These are phyloP conservation scores for Fraxinus anomala DNA, from an alignment of 257 asterid species.

Conservation along the genomic window DNA sequence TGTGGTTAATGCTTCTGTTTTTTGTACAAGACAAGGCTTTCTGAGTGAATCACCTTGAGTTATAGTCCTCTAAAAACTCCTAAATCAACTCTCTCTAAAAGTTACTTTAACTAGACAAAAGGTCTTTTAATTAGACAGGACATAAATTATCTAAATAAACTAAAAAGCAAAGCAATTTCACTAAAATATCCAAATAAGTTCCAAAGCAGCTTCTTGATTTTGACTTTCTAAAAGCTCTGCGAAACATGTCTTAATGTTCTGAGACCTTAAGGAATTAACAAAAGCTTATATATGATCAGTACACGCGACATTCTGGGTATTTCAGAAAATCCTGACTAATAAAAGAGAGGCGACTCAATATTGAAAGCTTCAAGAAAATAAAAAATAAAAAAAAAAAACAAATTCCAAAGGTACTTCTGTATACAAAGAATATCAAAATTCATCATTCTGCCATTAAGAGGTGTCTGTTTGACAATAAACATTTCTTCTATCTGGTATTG, in stretches of 20 bases:
- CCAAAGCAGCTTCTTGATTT: too few species aligned
- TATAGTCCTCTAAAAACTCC: too few species aligned
- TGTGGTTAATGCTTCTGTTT: background rate
- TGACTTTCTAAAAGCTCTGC: too few species aligned
- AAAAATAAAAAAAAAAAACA: background rate
- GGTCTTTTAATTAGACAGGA: too few species aligned
- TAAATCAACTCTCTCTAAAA: too few species aligned
- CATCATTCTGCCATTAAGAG: background rate
- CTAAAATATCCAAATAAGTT: too few species aligned
- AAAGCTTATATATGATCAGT: background rate
- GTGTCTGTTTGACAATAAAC: background rate
- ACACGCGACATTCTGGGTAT: background rate
- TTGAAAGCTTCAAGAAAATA: background rate
- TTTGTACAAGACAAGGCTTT: too few species aligned
- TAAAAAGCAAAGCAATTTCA: too few species aligned
- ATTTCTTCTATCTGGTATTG: background rate
- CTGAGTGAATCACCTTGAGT: too few species aligned
- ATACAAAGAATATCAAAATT: conserved; percentile 8
- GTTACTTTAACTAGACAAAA: too few species aligned
- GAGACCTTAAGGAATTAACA: background rate
- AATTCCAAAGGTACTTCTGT: background rate
- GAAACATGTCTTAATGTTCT: background rate
- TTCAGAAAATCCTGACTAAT: background rate
- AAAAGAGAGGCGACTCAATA: background rate
- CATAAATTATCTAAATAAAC: too few species aligned